Base-by-base conservation (phyloP, 2,329 filamentous ascomycete species). In the Pseudocercospora cruenta region DNA sequence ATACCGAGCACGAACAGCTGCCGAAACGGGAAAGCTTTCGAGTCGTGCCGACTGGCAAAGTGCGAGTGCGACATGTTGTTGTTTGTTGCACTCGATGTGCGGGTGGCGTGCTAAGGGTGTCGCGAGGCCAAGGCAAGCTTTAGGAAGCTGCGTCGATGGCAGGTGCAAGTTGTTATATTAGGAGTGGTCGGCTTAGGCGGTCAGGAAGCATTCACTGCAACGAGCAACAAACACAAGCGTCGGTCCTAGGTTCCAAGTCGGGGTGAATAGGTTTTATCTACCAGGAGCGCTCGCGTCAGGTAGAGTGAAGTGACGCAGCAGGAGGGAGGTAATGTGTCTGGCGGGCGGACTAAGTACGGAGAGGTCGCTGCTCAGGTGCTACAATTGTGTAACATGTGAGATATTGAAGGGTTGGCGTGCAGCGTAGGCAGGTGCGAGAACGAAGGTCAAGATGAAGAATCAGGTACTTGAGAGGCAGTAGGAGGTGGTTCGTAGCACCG, bases 1-100 rank as follows among this genome's bases (percentile, higher is more conserved):
- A 71, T 79, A 86, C 85, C 84, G 62, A 87, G 77, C 24, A 87
- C 78, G 64, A 84, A 85, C 72, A 90, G 81, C 74, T 89, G 87
- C 71, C 80, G 82, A 45, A 82, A 80, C 45, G 87, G 87, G 77
- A 90, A 90, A 73, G 75, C 71, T 58, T 70, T 73, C 63, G 72
- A 70, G 70, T 72, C 69, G 53, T 70, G 62, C 33, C 60, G 70
- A 67, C 64, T 68, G 65, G 58, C 62, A 28, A 22, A 31, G 19
- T 45, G 33, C 21, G 55, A 43, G 57, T 51, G 62, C 60, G 70
- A 51, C 71, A 73, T 73, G 60, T 22, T 69, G 65, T 26, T 22
- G 49, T 45, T 33, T 65, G 62, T 26, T 39, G 62, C 62, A 51
- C 36, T 47, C 45, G 57, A 59, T 16, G 54, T 51, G 66, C 51